Evolutionary conservation across 2,329 filamentous ascomycete species (phyloP).

Genomic region (Coniosporium tulheliwenetii): DNA sequence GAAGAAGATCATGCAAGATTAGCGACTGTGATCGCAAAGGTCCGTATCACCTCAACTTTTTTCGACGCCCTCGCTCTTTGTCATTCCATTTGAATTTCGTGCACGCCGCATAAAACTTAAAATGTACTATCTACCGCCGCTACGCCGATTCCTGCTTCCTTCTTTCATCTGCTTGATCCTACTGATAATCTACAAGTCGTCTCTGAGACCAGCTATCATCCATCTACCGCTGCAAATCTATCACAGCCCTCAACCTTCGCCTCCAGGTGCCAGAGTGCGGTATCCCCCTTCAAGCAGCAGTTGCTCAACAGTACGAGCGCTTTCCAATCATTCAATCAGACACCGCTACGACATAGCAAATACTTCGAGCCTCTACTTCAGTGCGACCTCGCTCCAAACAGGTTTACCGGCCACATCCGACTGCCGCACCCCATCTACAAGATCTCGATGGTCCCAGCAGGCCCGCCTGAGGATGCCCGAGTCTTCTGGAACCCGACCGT

Average conservation of each 20-base stretch:
- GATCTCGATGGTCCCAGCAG: constrained; percentile 16
- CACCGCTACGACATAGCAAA: background rate
- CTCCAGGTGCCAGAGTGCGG: background rate
- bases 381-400: constrained; percentile 11
- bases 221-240: background rate
- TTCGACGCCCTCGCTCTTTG: too few relatives aligned
- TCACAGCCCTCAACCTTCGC: background rate
- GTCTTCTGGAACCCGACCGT: constrained; percentile 24
- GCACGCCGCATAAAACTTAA: too few relatives aligned
- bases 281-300: background rate
- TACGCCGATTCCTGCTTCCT: constrained; percentile 1
- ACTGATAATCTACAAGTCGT: background rate
- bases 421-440: constrained; percentile 17
- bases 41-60: too few relatives aligned
- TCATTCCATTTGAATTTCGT: too few relatives aligned
- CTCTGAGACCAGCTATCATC: background rate
- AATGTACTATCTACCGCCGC: constrained; percentile 1
- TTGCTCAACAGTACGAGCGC: background rate
- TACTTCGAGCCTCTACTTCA: background rate
- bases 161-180: background rate
- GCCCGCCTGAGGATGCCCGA: constrained; percentile 8
- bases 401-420: constrained; percentile 18
- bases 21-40: too few relatives aligned
- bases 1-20: too few relatives aligned
- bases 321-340: background rate